Percentiles rank a stretch among this genome's conserved stretches.
These are phyloP conservation scores for Fusarium phyllophilum DNA, from an alignment of 2,329 filamentous ascomycete species.

Conservation along the genomic window DNA sequence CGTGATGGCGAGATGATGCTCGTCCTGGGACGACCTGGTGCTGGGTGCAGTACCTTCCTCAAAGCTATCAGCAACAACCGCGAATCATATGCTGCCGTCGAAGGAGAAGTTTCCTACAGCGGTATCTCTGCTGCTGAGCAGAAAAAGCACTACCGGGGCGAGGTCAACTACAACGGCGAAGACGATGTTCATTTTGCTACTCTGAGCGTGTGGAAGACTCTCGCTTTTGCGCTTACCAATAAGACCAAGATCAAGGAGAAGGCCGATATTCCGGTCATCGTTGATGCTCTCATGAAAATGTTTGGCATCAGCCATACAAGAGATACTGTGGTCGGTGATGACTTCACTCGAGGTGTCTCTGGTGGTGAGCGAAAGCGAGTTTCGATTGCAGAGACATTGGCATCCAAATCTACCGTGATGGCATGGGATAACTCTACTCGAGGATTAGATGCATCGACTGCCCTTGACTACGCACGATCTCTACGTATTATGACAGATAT, in stretches of 20 bases:
- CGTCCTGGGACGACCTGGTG: conserved; percentile 74
- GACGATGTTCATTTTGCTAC: conserved; percentile 80
- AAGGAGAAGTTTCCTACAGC: conserved; percentile 77
- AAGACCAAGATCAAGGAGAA: conserved; percentile 76
- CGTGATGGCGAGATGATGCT: conserved; percentile 53
- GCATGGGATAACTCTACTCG: conserved; percentile 85
- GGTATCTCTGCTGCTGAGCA: conserved; percentile 76
- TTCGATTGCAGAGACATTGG: conserved; percentile 80
- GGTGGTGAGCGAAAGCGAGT: conserved; percentile 86
- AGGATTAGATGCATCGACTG: conserved; percentile 82
- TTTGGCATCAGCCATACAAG: conserved; percentile 82
- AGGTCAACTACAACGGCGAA: conserved; percentile 82
- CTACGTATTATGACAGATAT: conserved; percentile 80
- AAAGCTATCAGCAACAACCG: conserved; percentile 79
- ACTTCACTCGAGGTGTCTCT: conserved; percentile 76
- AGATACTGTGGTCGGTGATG: conserved; percentile 80
- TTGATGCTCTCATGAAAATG: conserved; percentile 77
- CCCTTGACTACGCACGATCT: conserved; percentile 79
- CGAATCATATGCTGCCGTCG: conserved; percentile 70
- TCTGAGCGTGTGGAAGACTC: conserved; percentile 80
- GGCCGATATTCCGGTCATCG: conserved; percentile 73
- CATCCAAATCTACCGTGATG: conserved; percentile 77
- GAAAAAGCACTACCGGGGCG: conserved; percentile 74
- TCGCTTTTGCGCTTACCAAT: conserved; percentile 78
- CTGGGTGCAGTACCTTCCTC: conserved; percentile 80